Evolutionary conservation across 2,329 filamentous ascomycete species (phyloP).

Genomic region (Emmonsia crescens): DNA sequence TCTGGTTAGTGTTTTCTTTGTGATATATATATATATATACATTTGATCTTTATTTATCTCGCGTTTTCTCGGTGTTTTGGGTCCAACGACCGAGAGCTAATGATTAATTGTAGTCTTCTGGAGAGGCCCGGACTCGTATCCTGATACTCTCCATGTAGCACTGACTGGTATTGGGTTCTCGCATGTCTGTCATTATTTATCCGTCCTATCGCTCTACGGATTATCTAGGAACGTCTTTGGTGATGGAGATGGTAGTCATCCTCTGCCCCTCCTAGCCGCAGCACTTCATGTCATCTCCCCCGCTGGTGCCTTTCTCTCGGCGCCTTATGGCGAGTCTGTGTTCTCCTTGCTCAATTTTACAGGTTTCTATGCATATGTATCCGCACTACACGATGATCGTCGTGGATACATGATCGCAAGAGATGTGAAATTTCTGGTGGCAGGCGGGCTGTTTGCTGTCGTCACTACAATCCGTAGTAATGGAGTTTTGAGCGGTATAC

Average conservation of each 20-base stretch:
- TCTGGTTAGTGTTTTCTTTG: conserved; percentile 19
- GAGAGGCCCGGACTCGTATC: background rate
- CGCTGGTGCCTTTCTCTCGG: conserved; percentile 78
- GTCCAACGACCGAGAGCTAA: background rate
- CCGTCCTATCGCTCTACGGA: conserved; percentile 59
- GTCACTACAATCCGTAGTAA: conserved; percentile 73
- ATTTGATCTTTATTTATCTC: background rate
- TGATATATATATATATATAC: too few relatives aligned
- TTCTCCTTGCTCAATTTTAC: conserved; percentile 69
- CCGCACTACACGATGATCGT: conserved; percentile 26
- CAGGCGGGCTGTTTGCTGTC: conserved; percentile 59
- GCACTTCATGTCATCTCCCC: conserved; percentile 74
- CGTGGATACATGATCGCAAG: conserved; percentile 18
- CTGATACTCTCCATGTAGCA: conserved; percentile 11
- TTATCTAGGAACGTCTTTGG: conserved; percentile 50
- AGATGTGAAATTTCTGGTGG: conserved; percentile 45
- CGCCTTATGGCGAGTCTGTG: conserved; percentile 70
- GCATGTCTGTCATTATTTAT: conserved; percentile 64
- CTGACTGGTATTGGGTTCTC: conserved; percentile 56
- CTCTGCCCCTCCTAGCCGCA: conserved; percentile 50
- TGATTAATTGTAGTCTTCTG: background rate
- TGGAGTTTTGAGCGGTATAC: conserved; percentile 67
- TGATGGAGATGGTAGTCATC: conserved; percentile 15
- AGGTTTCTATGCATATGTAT: conserved; percentile 60
- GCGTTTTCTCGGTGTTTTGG: background rate